These are phyloP conservation scores for Yamadazyma ubonensis DNA, from an alignment of 805 yeast genomes.

Conservation along the genomic window DNA sequence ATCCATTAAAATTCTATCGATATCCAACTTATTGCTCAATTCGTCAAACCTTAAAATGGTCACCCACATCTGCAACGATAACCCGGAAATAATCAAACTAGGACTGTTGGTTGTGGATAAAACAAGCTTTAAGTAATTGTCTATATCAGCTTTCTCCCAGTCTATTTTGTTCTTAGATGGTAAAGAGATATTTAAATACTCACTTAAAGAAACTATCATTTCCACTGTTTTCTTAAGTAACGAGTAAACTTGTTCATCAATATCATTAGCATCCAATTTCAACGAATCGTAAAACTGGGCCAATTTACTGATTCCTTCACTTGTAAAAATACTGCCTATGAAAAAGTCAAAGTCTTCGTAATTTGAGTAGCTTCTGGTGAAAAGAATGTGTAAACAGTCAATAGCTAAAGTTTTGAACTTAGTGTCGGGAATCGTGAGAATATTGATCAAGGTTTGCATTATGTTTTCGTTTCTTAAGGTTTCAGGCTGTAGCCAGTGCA, in stretches of 20 bases:
- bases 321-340: conserved; percentile 72
- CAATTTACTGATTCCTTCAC: conserved; percentile 72
- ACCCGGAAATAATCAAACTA: conserved; percentile 84
- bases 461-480: conserved; percentile 68
- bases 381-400: conserved; percentile 85
- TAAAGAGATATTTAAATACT: conserved; percentile 57
- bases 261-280: conserved; percentile 62
- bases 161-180: conserved; percentile 40
- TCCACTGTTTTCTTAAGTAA: conserved; percentile 88
- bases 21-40: conserved; percentile 55
- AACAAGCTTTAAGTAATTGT: conserved; percentile 69
- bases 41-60: conserved; percentile 81
- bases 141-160: conserved; percentile 59
- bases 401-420: conserved; percentile 78
- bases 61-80: conserved; percentile 94
- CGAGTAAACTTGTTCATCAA: conserved; percentile 79
- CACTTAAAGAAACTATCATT: conserved; percentile 84
- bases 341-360: conserved; percentile 72
- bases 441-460: conserved; percentile 57
- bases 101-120: conserved; percentile 79
- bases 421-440: conserved; percentile 59
- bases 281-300: conserved; percentile 60
- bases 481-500: conserved; percentile 86
- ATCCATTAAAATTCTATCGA: conserved; percentile 58
- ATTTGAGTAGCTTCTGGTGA: conserved; percentile 71